These are phyloP conservation scores for Posidonia oceanica DNA, from an alignment of 116 monocot species.

Conservation along the genomic window DNA sequence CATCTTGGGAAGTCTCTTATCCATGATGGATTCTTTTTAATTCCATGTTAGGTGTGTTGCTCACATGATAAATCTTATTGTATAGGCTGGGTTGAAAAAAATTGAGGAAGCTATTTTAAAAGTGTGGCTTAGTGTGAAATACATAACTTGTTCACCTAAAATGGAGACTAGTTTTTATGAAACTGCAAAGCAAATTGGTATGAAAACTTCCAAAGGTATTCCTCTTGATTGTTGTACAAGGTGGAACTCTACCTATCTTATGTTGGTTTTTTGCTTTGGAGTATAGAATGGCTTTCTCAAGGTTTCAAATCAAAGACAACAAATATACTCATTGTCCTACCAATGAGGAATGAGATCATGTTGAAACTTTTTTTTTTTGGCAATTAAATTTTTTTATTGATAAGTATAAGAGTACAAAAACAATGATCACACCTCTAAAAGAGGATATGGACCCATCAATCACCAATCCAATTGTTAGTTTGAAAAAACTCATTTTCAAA, in stretches of 20 bases:
- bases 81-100: constrained; percentile 5
- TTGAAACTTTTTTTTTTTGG: not conserved
- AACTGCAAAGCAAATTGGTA: no score
- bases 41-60: constrained; percentile 18
- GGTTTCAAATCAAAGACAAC: not conserved
- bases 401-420: no score
- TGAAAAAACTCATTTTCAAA: no score
- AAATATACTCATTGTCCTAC: not conserved
- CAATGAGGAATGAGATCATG: constrained; percentile 12
- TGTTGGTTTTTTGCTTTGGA: no score
- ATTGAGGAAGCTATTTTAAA: not conserved
- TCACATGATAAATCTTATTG: constrained; percentile 2
- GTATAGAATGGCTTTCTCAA: not conserved
- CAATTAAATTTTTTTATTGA: no score
- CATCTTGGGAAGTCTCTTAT: not conserved
- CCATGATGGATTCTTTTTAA: constrained; percentile 12
- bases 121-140: no score
- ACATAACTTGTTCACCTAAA: constrained; percentile 3
- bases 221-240: no score
- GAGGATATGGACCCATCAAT: no score
- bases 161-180: not conserved
- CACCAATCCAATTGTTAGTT: no score
- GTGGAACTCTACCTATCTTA: no score
- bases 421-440: no score
- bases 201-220: no score